Base-by-base conservation (phyloP, 2,329 filamentous ascomycete species). In the Cucurbitaria berberidis region DNA sequence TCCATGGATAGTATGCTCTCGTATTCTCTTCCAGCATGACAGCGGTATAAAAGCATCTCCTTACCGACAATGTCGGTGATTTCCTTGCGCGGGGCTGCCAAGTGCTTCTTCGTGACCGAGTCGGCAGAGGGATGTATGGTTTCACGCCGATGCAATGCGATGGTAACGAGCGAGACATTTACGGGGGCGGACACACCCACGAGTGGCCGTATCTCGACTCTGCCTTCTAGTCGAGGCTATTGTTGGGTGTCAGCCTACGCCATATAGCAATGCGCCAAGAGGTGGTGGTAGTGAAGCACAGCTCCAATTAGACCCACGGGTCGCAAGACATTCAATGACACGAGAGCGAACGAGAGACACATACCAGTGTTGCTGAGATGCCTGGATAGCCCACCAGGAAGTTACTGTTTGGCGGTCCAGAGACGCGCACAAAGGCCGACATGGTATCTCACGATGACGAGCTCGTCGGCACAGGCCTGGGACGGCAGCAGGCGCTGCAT, bases 321-420 rank as follows among this genome's bases (percentile, higher is more conserved):
- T 44, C 41, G 54, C 39, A 27, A 44, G 35, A 39, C 24, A 22
- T 18, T 29, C 36, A 47, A 50, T 48, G 35, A 15, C 30, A 40
- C 19, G 19, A 34, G 48, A 51, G 26, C 32, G 35, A 15, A 35
- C 6, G 22, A 30, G 40, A 40, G 39, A 29, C 32, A 86, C 91
- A 79, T 84, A 97, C 93, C 85, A 97, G 78, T 32, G 95, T 99
- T 70, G 95, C 95, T 50, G 93, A 97, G 77, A 99, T 98, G 66
- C 95, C 95, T 50, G 95, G 95, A 77, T 98, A 99, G 67, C 95
- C 95, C 66, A 98, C 91, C 62, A 98, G 84, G 74, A 96, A 97
- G 79, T 90, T 95, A 79, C 91, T 95, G 80, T 99, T 99, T 67
- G 95, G 93, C 74, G 93, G 93, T 74, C 95, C 95, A 65, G 92